Base-by-base conservation (phyloP, 1,284 basidiomycete species). In the Trichosporon sp. region DNA sequence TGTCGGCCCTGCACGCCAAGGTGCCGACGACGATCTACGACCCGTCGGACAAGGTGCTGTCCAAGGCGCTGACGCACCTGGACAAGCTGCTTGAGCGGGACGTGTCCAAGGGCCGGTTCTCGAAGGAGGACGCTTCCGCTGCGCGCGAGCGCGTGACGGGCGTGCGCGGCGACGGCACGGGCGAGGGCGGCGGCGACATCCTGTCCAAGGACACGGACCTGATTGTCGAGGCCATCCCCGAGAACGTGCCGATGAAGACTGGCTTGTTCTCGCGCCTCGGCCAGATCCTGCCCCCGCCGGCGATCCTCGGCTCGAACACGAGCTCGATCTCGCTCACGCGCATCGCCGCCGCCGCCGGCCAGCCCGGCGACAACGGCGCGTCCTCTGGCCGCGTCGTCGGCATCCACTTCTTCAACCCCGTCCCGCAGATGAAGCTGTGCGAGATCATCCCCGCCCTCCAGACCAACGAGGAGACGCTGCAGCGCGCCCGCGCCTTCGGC, bases 401-500 rank as follows among this genome's bases (percentile, higher is more conserved):
- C 13, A 84, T 96, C 56, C 95, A 97, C 83, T 97, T 95, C 85
- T 97, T 98, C 85, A 97, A 98, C 80, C 95, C 95, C 3, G 93
- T 95, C 2, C 92, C 92, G 4, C 91, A 95, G 47, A 97, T 97
- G 93, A 92, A 91, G 89, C 85, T 96, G 4, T 92, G 94, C 25
- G 95, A 98, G 81, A 85, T 98, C 21, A 96, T 98, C 67, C 90
- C 95, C 2, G 95, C 91, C 2, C 86, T 97, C 3, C 96, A 98
- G 88, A 98, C 95, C 0, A 89, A 89, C 1, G 81, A 86, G 38
- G 88, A 91, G 12, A 91, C 91, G 0, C 85, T 96, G 1, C 87
- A 89, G 35, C 86, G 91, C n/a, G 90, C 95, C 6, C 88, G 88
- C 18, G 85, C 88, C 0, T 98, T 97, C 76, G 95, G 95, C 0